Evolutionary conservation across 2,329 filamentous ascomycete species (phyloP).

Genomic region (Daldinia sp.): DNA sequence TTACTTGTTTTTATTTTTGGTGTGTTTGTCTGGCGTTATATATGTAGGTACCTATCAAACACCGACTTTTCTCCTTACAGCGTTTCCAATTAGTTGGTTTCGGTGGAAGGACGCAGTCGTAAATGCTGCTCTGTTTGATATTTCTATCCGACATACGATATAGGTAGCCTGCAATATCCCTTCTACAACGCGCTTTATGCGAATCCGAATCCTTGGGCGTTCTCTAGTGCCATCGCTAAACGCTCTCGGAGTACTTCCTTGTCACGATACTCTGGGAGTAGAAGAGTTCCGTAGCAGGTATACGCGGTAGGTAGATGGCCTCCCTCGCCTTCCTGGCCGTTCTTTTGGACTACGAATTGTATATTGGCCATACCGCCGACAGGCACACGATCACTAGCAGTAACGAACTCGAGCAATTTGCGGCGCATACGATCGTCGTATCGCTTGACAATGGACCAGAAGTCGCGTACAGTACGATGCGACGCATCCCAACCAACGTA

Average conservation of each 20-base stretch:
- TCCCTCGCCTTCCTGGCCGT: constrained; percentile 64
- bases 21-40: not conserved
- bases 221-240: constrained; percentile 84
- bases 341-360: constrained; percentile 83
- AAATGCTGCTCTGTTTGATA: not conserved
- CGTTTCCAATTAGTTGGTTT: not conserved
- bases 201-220: constrained; percentile 89
- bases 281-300: constrained; percentile 90
- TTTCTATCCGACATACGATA: not conserved
- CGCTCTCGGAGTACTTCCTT: constrained; percentile 76
- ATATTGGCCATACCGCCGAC: constrained; percentile 85
- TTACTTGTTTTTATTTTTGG: not conserved
- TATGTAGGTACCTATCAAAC: not conserved
- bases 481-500: constrained; percentile 83
- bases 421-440: constrained; percentile 76
- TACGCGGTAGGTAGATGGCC: constrained; percentile 82
- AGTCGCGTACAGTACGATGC: constrained; percentile 76
- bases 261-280: constrained; percentile 83
- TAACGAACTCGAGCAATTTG: constrained; percentile 90
- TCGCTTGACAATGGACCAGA: constrained; percentile 81
- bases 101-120: not conserved
- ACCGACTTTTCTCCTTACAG: not conserved
- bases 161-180: not conserved
- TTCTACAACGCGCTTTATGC: constrained; percentile 55
- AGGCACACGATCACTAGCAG: constrained; percentile 88